Base-by-base conservation (phyloP, 805 yeast genomes). In the Metschnikowia peoriensis region DNA sequence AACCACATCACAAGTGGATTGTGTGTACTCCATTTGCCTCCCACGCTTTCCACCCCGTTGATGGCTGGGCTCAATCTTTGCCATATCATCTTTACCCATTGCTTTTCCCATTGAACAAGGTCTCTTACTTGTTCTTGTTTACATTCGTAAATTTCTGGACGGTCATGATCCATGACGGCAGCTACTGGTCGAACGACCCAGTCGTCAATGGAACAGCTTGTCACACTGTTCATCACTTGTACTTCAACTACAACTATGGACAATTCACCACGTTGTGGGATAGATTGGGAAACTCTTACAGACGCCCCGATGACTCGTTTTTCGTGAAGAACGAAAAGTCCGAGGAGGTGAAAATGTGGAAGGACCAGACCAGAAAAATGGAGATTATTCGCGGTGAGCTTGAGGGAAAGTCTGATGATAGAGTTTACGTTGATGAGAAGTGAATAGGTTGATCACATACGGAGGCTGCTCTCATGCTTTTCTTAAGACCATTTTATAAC, bases 191-290 rank as follows among this genome's bases (percentile, higher is more conserved):
- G 42, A 88, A 89, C 70, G 96, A 91, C 69, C 97, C 97, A 7
- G 81, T 90, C 53, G 87, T 94, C 60, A 94, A 94, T 71, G 99
- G 99, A 64, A 92, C 98, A 15, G 99, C 99, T 6, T 93, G 98
- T 72, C 99, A 94, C 75, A 92, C 99, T 1, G 85, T 93, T 45
- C 99, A 94, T 72, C 99, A 94, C 68, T 75, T 94, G 62, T 94
- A 94, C 75, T 94, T 94, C 83, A 93, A 93, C 79, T 94, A 94
- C 75, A 94, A 94, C 78, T 94, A 92, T 68, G 99, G 99, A 39
- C 99, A 94, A 75, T 94, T 93, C 76, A 92, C 98, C 44, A 94
- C 99, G 15, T 77, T 94, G 59, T 94, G 99, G 99, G 99, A 94
- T 70, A 86, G 99, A 73, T 73, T 94, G 52, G 98, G 98, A 48